Conservation (phyloP, 768 basidiomycete species). For the Boletus tomentosulus region DNA sequence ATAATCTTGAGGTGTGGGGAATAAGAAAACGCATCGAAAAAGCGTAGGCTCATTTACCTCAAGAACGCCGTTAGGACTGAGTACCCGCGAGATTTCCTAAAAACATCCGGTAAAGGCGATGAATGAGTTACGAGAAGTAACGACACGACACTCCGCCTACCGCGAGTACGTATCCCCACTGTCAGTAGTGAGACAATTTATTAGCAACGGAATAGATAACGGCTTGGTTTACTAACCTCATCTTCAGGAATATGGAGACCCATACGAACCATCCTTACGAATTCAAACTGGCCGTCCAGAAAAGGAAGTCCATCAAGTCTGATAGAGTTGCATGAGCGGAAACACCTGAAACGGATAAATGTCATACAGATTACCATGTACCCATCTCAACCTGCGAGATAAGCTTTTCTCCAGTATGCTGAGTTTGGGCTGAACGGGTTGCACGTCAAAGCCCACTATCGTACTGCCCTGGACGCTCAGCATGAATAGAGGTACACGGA, state of each 20-base stretch:
- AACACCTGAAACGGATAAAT: background rate
- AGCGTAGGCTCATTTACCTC: constrained; percentile 43
- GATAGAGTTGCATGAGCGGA: constrained; percentile 6
- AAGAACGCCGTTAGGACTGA: constrained; percentile 56
- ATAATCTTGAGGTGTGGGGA: constrained; percentile 45
- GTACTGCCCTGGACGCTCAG: constrained; percentile 40
- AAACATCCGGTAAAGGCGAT: constrained; percentile 3
- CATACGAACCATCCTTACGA: constrained; percentile 59
- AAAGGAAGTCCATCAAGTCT: constrained; percentile 69
- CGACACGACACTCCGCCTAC: constrained; percentile 32
- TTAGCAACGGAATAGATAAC: constrained; percentile 11
- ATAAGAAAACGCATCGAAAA: background rate
- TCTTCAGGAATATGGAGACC: constrained; percentile 71
- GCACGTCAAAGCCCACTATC: constrained; percentile 59
- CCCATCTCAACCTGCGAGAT: constrained; percentile 55
- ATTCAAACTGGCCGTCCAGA: constrained; percentile 52
- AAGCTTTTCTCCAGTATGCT: constrained; percentile 37
- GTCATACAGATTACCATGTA: constrained; percentile 60
- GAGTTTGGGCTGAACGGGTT: constrained; percentile 49
- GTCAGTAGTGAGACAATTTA: constrained; percentile 9
- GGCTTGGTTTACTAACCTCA: constrained; percentile 41
- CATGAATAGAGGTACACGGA: background rate
- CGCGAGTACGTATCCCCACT: constrained; percentile 68
- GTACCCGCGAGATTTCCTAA: constrained; percentile 65
- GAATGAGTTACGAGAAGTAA: constrained; percentile 13